Base-by-base conservation (phyloP, 2,329 filamentous ascomycete genomes). In the Plenodomus biglobosus region DNA sequence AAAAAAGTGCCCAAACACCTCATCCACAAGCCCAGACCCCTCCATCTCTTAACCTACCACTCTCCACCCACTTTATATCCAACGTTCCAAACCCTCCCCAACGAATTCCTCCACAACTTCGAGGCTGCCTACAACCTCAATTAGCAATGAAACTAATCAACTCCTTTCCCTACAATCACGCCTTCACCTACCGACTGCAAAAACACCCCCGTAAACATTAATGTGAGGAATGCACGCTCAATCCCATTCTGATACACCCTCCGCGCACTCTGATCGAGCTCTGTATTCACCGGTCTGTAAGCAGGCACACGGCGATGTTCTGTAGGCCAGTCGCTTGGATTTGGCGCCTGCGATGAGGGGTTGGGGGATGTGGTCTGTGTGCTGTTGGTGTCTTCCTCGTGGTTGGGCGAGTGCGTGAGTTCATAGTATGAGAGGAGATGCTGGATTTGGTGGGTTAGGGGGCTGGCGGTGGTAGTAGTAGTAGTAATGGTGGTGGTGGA, bases 51-150 rank as follows among this genome's bases (percentile, higher is more conserved):
- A 3, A 30, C 34, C 22, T 35, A 78, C 61, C 71, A 79, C 61
- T 84, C 81, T 11, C 81, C 80, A 10, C 82, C 80, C 47, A 84
- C 66, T 24, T 76, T 73, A 56, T 81, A 81, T 24, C 72, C 72
- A 42, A 82, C 64, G 50, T 77, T 70, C 58, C 78, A 79, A 8
- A 80, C 50, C 49, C 64, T 76, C 0, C 80, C 80, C 2, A 74
- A 70, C 0, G 80, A 82, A 4, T 64, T 65, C n/a, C 75, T 65
- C 80, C 80, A 84, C 1, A 78, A 46, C 36, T 77, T 71, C 2
- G 75, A 71, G 7, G 66, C 61, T 43, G 74, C 66, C 72, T 76
- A 44, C n/a, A 42, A 39, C 19, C 19, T 38, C 13, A 46, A 8
- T 51, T 21, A 51, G 44, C 40, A 18, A 32, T 40, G 20, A 35